These are phyloP conservation scores for Dendrocalamus sinicus DNA, from an alignment of 176 grass and related monocot species.

Conservation along the genomic window DNA sequence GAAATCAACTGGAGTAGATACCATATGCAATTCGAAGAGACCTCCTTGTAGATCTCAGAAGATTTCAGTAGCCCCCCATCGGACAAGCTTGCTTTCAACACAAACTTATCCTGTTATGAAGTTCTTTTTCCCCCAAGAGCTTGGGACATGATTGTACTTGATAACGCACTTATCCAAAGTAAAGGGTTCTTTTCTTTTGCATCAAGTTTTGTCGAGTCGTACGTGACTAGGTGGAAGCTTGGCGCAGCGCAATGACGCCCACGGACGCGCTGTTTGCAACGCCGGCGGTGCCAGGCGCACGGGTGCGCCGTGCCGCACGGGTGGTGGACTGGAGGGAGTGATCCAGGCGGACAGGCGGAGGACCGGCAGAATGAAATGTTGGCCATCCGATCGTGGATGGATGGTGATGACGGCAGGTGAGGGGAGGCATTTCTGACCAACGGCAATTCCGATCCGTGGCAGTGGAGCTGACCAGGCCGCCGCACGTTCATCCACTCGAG, in stretches of 20 bases:
- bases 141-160: constrained; percentile 20
- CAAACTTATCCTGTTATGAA: background rate
- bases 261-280: too few species aligned
- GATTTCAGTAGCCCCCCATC: background rate
- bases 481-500: background rate
- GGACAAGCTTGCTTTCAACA: background rate
- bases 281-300: too few species aligned
- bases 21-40: constrained; percentile 3
- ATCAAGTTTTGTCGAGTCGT: background rate
- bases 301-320: too few species aligned
- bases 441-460: too few species aligned
- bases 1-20: constrained; percentile 2
- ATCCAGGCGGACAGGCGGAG: background rate
- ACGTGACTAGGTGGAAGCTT: background rate
- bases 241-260: background rate
- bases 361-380: background rate
- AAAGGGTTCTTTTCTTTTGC: background rate
- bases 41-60: background rate
- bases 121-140: background rate
- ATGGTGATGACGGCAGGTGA: constrained; percentile 8
- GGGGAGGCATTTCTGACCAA: background rate
- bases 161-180: background rate
- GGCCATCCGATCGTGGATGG: background rate
- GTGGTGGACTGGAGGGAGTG: too few species aligned
- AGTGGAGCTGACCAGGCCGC: too few species aligned